Base-by-base conservation (phyloP, 106 monocot genomes). In the Platanthera zijinensis region DNA sequence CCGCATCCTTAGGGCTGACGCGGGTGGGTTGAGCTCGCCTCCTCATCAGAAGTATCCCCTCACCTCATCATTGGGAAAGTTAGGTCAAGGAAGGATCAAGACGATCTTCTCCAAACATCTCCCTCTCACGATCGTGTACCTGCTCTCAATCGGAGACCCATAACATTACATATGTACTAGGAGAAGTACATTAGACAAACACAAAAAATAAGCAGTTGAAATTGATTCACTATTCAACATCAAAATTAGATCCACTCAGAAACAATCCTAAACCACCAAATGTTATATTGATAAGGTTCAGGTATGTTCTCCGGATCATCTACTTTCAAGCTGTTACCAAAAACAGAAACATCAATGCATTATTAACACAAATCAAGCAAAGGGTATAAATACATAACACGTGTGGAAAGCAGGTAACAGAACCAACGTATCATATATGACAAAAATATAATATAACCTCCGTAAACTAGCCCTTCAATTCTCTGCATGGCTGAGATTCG, bases 401-500 rank as follows among this genome's bases (percentile, higher is more conserved):
- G 18, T 18, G 18, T 5, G 4, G 59, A 5, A 10, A 7, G 21
- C 21, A 5, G n/a, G 21, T 7, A n/a, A 59, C 59, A 61, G 21
- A 61, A 61, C 21, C 59, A 61, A 19, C 7, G 19, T 61, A 8
- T 19, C 21, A 39, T 39, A 39, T 39, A 39, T 39, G 39, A 39
- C 39, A 39, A 39, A 39, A 39, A 39, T 39, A 39, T 1, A 39
- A 39, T 39, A 68, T 78, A 83, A 96, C 96, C 96, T 93, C 96
- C 96, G 80, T 78, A 93, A 18, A 96, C 78, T 75, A 99, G 76
- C 73, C 92, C 94, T 89, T 99, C 99, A 83, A 94, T 81, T 87
- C 92, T 99, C 83, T 99, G 99, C 90, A 99, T 88, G 17, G 94
- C 92, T 86, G 94, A 89, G 83, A 99, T 94, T 51, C 99, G 84